Conservation (phyloP, 2,329 filamentous ascomycete species). For the Thermochaetoides dissita region DNA sequence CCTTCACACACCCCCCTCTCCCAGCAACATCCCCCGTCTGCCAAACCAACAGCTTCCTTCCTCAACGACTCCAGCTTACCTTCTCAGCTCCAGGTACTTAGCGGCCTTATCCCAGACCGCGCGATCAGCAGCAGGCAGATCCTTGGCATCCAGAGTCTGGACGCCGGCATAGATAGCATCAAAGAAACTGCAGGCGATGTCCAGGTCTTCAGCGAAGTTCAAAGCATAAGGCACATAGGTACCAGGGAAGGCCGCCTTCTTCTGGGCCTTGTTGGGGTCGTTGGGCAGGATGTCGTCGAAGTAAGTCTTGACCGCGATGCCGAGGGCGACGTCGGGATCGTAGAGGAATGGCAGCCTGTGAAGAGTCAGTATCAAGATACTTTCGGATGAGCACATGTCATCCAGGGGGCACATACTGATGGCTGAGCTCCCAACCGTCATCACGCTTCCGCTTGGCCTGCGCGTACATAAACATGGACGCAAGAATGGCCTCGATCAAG, state of each 20-base stretch:
- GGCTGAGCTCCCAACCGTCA: constrained; percentile 54
- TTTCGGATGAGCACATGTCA: too few species aligned
- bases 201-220: constrained; percentile 45
- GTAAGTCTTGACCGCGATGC: constrained; percentile 68
- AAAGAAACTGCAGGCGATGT: constrained; percentile 43
- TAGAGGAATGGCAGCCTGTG: constrained; percentile 15
- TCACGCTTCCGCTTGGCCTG: constrained; percentile 59
- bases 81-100: constrained; percentile 33
- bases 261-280: constrained; percentile 28
- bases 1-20: not conserved
- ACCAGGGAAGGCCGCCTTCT: constrained; percentile 36
- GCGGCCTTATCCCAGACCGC: constrained; percentile 41
- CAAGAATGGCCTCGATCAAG: constrained; percentile 68
- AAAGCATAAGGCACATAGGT: constrained; percentile 45
- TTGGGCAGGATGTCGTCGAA: constrained; percentile 45
- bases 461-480: constrained; percentile 66
- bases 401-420: constrained; percentile 41
- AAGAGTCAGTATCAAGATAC: constrained; percentile 1
- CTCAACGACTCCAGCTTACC: constrained; percentile 6
- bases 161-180: constrained; percentile 43
- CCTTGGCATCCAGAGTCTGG: constrained; percentile 35
- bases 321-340: constrained; percentile 59
- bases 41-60: not conserved
- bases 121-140: constrained; percentile 33
- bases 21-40: too few species aligned